Conservation (phyloP, 805 yeast species). For the Phaffomyces thermotolerans region DNA sequence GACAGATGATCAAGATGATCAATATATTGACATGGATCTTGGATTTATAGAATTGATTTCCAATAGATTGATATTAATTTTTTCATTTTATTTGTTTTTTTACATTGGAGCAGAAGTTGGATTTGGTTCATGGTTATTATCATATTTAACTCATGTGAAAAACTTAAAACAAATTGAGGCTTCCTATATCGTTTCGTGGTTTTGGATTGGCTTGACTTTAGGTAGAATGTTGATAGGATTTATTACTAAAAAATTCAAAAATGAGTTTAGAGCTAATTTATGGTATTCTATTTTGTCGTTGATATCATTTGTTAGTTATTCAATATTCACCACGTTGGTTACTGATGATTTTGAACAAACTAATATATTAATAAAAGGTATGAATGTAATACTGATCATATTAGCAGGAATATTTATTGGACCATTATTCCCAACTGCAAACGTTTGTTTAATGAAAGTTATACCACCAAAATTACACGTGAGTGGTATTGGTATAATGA, state of each 20-base stretch:
- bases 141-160: slow-evolving; percentile 51
- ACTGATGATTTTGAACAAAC: slow-evolving; percentile 32
- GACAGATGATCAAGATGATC: slow-evolving; percentile 10
- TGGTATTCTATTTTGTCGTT: slow-evolving; percentile 30
- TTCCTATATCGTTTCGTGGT: slow-evolving; percentile 62
- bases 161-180: slow-evolving; percentile 38
- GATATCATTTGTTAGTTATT: slow-evolving; percentile 20
- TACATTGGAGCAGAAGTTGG: slow-evolving; percentile 68
- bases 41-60: slow-evolving; percentile 15
- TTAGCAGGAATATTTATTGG: slow-evolving; percentile 56
- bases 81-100: slow-evolving; percentile 48
- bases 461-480: slow-evolving; percentile 57
- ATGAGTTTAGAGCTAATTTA: slow-evolving; percentile 34
- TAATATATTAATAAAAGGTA: neutral
- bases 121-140: slow-evolving; percentile 65
- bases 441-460: slow-evolving; percentile 53
- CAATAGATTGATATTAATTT: slow-evolving; percentile 35
- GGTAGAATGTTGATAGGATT: slow-evolving; percentile 57
- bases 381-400: slow-evolving; percentile 20
- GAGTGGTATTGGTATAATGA: slow-evolving; percentile 63
- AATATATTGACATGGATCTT: slow-evolving; percentile 9
- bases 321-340: slow-evolving; percentile 8
- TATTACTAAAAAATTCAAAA: slow-evolving; percentile 40
- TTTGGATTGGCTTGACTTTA: slow-evolving; percentile 62
- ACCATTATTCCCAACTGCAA: slow-evolving; percentile 67